Percentiles rank a stretch among this genome's conserved stretches.
These are phyloP conservation scores for Paspalum vaginatum DNA, from an alignment of 176 grass and related monocot species.

Conservation along the genomic window DNA sequence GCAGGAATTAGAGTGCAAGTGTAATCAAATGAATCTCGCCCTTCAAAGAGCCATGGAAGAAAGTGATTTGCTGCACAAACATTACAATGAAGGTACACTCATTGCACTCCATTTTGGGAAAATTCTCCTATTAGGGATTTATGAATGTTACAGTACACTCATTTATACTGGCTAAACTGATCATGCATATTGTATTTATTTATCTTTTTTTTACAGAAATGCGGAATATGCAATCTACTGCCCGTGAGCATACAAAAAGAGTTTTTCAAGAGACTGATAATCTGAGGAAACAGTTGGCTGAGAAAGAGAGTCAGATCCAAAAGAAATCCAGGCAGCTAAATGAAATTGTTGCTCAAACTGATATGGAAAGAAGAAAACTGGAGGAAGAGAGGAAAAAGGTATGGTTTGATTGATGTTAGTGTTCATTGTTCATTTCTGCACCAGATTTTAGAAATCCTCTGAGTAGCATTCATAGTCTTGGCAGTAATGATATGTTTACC, in stretches of 20 bases:
- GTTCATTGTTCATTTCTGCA: not conserved
- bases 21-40: conserved; percentile 47
- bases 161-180: not conserved
- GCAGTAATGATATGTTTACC: not conserved
- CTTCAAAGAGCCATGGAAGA: conserved; percentile 56
- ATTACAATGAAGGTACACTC: conserved; percentile 56
- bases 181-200: not conserved
- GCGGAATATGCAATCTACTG: conserved; percentile 43
- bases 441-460: conserved; percentile 10
- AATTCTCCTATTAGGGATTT: not conserved
- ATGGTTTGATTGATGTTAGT: not conserved
- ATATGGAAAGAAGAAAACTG: conserved; percentile 60
- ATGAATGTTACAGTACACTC: not conserved
- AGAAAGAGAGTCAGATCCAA: conserved; percentile 45
- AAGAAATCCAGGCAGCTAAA: conserved; percentile 40
- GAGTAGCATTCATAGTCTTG: conserved; percentile 9
- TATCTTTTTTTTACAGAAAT: conserved; percentile 47
- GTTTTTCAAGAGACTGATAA: conserved; percentile 50
- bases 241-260: conserved; percentile 41
- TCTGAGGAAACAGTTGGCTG: conserved; percentile 45
- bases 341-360: conserved; percentile 56
- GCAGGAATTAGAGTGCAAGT: conserved; percentile 46
- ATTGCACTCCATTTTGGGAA: not conserved
- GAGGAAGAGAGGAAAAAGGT: conserved; percentile 63
- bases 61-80: conserved; percentile 39